Evolutionary conservation across 768 basidiomycete species (phyloP).

Genomic region (Lactifluus echinatus): DNA sequence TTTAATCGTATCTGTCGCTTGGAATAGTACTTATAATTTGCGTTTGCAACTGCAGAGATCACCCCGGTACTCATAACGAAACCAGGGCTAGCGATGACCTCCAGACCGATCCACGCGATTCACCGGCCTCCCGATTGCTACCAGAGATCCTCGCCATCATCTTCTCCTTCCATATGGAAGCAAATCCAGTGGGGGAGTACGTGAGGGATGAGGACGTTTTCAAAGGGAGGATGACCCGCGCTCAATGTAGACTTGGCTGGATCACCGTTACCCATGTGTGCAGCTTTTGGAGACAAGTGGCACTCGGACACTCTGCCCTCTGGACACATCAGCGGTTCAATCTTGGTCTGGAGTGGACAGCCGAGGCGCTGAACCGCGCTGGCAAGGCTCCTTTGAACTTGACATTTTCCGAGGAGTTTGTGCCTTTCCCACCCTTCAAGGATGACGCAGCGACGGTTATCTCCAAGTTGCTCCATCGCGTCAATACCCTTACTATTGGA

Average conservation of each 20-base stretch:
- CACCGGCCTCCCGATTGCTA: not conserved
- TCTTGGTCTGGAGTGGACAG: constrained; percentile 8
- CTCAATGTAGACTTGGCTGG: constrained; percentile 9
- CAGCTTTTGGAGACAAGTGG: constrained; percentile 12
- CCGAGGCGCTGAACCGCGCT: constrained; percentile 5
- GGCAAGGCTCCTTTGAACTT: constrained; percentile 4
- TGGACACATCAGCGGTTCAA: constrained; percentile 10
- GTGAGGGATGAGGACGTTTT: not conserved
- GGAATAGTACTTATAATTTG: too few species aligned
- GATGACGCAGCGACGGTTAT: not conserved
- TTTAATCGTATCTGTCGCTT: too few species aligned
- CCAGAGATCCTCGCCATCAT: constrained; percentile 10
- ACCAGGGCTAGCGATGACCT: not conserved
- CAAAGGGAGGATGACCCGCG: not conserved
- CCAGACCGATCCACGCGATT: not conserved
- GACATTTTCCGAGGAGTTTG: not conserved
- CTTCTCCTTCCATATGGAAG: constrained; percentile 5
- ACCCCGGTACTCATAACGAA: not conserved
- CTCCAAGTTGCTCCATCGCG: constrained; percentile 4
- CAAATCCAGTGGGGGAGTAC: not conserved
- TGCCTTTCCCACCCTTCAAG: constrained; percentile 1
- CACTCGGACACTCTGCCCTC: constrained; percentile 1
- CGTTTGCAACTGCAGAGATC: too few species aligned
- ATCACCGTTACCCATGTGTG: constrained; percentile 14
- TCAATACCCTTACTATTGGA: constrained; percentile 5